Conservation (phyloP, 768 basidiomycete species). For the Peribolospora kevripleyi region DNA sequence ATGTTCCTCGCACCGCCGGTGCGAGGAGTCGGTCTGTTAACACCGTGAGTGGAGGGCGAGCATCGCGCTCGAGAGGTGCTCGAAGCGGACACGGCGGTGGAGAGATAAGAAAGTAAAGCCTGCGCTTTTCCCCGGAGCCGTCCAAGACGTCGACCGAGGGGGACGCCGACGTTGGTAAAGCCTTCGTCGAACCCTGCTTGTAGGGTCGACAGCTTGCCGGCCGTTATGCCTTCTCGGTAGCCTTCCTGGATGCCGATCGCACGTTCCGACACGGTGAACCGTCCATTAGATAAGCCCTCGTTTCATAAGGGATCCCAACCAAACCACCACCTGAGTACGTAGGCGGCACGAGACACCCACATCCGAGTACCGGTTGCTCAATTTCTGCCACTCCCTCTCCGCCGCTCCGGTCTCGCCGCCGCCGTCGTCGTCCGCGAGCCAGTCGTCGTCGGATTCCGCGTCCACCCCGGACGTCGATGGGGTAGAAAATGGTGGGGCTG, state of each 20-base stretch:
- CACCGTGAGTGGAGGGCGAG: no score
- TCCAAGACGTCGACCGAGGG: constrained; percentile 54
- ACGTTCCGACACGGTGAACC: no score
- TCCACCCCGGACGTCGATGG: no score
- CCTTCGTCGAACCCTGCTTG: constrained; percentile 79
- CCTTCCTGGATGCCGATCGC: constrained; percentile 34
- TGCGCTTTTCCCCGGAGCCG: constrained; percentile 45
- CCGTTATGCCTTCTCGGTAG: constrained; percentile 86
- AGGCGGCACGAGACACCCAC: background rate
- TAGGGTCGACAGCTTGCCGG: constrained; percentile 64
- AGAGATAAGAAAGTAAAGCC: constrained; percentile 29
- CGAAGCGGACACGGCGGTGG: background rate
- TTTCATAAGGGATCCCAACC: background rate
- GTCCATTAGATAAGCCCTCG: background rate
- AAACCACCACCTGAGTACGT: background rate
- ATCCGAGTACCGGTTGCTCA: constrained; percentile 6
- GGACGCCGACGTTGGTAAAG: constrained; percentile 45
- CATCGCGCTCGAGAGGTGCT: background rate
- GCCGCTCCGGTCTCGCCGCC: no score
- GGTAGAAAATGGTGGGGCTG: no score
- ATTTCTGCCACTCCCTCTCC: constrained; percentile 8
- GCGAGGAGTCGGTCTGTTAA: no score
- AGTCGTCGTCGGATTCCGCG: no score
- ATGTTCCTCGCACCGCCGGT: no score
- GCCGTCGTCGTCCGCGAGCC: no score